phyloP scores from a whole-genome alignment of 2,329 filamentous ascomycete genomes.

The Arthrobotrys sinensis region DNA sequence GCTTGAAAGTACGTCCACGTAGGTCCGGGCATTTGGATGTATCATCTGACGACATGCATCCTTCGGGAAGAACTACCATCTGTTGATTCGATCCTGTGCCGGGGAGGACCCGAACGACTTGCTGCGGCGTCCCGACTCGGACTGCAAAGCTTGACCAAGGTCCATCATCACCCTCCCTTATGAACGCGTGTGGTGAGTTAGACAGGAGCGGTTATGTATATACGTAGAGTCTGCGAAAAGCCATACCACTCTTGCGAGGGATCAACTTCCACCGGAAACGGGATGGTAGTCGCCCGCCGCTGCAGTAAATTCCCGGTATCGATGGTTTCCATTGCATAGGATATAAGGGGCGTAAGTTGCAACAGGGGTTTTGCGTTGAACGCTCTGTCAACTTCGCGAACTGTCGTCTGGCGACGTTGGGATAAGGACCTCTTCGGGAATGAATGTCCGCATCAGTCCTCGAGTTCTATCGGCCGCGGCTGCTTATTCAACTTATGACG shows the following conservation, averaged over 20 bases:
- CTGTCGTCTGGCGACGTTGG: constrained; percentile 16
- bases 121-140: constrained; percentile 41
- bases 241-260: constrained; percentile 46
- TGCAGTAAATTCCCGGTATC: not conserved
- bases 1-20: constrained; percentile 34
- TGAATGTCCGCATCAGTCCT: constrained; percentile 10
- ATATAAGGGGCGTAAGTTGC: constrained; percentile 2
- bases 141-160: constrained; percentile 52
- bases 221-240: not conserved
- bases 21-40: constrained; percentile 21
- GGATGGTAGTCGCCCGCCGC: constrained; percentile 11
- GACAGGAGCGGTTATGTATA: not conserved
- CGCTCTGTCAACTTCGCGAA: not conserved
- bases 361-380: constrained; percentile 27
- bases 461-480: not conserved
- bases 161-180: constrained; percentile 52
- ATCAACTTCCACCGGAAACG: constrained; percentile 26
- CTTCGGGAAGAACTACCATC: constrained; percentile 42
- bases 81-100: constrained; percentile 48
- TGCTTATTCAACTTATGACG: constrained; percentile 4
- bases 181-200: not conserved
- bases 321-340: constrained; percentile 6
- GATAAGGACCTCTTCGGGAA: not conserved
- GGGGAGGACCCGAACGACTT: constrained; percentile 25
- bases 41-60: constrained; percentile 32